These are phyloP conservation scores for Vaccinium vitisidaea DNA, from an alignment of 148 eudicot species.

Conservation along the genomic window DNA sequence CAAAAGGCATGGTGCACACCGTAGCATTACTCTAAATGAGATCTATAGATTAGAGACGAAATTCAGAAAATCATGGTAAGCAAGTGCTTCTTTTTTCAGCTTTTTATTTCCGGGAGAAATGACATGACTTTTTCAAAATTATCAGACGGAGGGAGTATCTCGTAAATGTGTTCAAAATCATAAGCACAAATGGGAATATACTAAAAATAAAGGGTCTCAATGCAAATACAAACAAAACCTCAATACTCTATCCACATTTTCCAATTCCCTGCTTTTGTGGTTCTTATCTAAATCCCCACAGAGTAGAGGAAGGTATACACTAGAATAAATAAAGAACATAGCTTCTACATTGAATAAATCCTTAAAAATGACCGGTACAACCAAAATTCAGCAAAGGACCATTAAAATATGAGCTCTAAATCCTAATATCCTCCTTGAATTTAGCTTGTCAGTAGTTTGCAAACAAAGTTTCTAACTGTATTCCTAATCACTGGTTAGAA, in stretches of 20 bases:
- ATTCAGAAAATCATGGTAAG: too few species aligned
- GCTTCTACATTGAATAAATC: slow-evolving; percentile 2
- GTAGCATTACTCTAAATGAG: too few species aligned
- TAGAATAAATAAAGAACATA: not conserved
- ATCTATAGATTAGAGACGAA: too few species aligned
- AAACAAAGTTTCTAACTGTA: slow-evolving; percentile 27
- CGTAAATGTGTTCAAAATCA: too few species aligned
- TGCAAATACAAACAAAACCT: too few species aligned
- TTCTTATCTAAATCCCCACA: slow-evolving; percentile 1
- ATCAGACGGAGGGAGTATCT: too few species aligned
- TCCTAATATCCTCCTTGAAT: slow-evolving; percentile 29
- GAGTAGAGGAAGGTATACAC: not conserved
- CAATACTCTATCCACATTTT: not conserved
- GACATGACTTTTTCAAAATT: too few species aligned
- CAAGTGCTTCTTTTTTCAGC: too few species aligned
- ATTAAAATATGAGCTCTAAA: slow-evolving; percentile 6
- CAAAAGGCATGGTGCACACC: too few species aligned
- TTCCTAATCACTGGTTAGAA: slow-evolving; percentile 18
- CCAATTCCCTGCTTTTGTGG: not conserved
- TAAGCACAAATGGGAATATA: too few species aligned
- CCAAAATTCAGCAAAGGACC: slow-evolving; percentile 11
- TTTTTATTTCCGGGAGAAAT: too few species aligned
- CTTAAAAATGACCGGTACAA: not conserved
- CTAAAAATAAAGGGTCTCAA: too few species aligned
- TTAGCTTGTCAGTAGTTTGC: slow-evolving; percentile 22